Evolutionary conservation across 1,284 basidiomycete genomes (phyloP), one percentile per base, ranked within the genome.

Genomic region (Rhodofomes roseus): DNA sequence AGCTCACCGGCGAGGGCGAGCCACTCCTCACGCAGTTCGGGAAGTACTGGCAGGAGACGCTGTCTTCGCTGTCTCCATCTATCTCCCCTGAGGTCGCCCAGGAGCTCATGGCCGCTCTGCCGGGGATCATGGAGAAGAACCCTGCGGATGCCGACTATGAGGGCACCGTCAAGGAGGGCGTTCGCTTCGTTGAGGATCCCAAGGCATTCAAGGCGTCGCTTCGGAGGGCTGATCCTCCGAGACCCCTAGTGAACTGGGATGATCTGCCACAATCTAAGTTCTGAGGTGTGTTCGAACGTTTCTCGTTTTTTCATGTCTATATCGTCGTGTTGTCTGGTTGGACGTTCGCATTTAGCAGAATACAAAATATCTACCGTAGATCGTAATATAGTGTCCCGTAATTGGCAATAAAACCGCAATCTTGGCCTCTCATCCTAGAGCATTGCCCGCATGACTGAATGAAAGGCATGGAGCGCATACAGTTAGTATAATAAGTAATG

Each of bases 181-280:
- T 84, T 12, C 82, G 84, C 11, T 81, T 81, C 60, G 85, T 96
- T 59, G 73, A 86, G 59, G 89, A 96, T 69, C 73, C 87, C n/a
- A 76, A 83, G 58, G 73, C 70, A 25, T 96, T 96, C 81, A 95
- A 89, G 77, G 79, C 81, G 34, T 69, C 76, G 7, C 73, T 96
- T 51, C 67, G 66, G 55, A 70, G 76, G n/a, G 80, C 85, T 2
- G 75, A 77, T 23, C 74, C 77, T 62, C 80, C 85, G n/a, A 79
- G 76, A 41, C 83, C 88, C 2, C 74, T 90, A 63, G 82, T 84
- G 0, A 74, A 85, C 58, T 90, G 87, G 87, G 82, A 80, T 46
- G 89, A 91, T 73, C 74, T 89, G 60, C 87, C 85, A n/a, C 66
- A 66, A 9, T 65, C 81, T 2, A 82, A 73, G 64, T 74, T 77